phyloP scores from a whole-genome alignment of 257 asterid genomes.

The Mitragyna speciosa region DNA sequence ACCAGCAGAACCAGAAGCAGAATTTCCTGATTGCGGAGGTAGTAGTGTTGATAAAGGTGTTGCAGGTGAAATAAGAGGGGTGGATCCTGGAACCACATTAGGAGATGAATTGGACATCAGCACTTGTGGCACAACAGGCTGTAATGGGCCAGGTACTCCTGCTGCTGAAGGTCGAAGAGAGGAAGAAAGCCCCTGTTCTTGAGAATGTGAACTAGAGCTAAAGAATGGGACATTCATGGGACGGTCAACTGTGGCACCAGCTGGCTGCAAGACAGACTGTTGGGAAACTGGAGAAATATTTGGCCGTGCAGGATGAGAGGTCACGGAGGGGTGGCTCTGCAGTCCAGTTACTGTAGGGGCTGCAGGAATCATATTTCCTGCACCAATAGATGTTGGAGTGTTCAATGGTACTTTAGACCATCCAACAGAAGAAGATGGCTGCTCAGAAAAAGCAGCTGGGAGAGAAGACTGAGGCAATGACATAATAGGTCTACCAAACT shows the following conservation, averaged over 20 bases:
- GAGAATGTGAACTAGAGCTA: constrained; percentile 30
- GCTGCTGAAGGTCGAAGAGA: constrained; percentile 28
- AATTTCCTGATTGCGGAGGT: constrained; percentile 32
- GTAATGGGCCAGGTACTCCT: constrained; percentile 30
- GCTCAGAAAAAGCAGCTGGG: constrained; percentile 12
- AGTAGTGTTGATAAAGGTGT: constrained; percentile 30
- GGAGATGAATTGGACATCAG: constrained; percentile 36
- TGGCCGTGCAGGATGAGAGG: constrained; percentile 33
- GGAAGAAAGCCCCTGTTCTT: constrained; percentile 37
- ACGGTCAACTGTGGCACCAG: constrained; percentile 36
- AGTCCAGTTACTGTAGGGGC: constrained; percentile 11
- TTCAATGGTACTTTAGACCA: constrained; percentile 39
- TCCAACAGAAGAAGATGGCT: constrained; percentile 27
- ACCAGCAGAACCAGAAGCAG: constrained; percentile 38
- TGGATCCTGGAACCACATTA: constrained; percentile 25
- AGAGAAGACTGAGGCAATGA: constrained; percentile 30
- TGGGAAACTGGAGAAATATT: constrained; percentile 38
- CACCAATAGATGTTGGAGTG: constrained; percentile 38
- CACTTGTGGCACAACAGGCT: constrained; percentile 27
- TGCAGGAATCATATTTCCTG: constrained; percentile 31
- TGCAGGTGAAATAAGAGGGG: constrained; percentile 29
- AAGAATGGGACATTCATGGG: constrained; percentile 20
- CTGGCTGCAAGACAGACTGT: constrained; percentile 37
- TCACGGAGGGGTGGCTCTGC: constrained; percentile 30
- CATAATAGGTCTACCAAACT: constrained; percentile 31